These are phyloP conservation scores for Turnera subulata DNA, from an alignment of 345 rosid species.

Conservation along the genomic window DNA sequence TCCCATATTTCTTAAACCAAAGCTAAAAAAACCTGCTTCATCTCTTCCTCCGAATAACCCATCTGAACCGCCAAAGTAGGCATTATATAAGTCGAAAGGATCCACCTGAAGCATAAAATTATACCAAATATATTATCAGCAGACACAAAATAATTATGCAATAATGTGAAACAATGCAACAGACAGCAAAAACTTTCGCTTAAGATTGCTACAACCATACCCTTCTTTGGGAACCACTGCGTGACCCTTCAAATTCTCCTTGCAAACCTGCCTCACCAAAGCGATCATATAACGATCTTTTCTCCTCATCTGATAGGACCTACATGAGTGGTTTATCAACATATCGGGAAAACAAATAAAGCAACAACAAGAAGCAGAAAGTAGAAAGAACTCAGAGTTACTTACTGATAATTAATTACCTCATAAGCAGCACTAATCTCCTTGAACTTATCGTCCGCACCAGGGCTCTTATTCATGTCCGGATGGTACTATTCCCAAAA, in stretches of 20 bases:
- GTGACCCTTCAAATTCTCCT: conserved; percentile 53
- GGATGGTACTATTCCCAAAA: conserved; percentile 81
- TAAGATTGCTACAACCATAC: conserved; percentile 37
- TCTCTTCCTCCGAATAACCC: conserved; percentile 61
- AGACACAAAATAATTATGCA: too few species aligned
- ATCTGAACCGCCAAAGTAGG: conserved; percentile 79
- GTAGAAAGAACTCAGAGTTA: neutral
- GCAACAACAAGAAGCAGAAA: too few species aligned
- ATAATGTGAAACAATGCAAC: conserved; percentile 3
- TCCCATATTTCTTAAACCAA: conserved; percentile 50
- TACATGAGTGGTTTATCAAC: conserved; percentile 47
- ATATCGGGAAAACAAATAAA: conserved; percentile 13
- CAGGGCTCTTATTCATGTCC: conserved; percentile 72
- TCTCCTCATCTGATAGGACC: conserved; percentile 95
- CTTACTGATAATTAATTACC: conserved; percentile 33
- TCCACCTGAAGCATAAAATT: conserved; percentile 49
- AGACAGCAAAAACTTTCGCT: too few species aligned
- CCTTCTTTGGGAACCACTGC: conserved; percentile 41
- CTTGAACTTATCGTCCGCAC: conserved; percentile 90
- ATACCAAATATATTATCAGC: too few species aligned
- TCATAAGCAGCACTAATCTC: conserved; percentile 97
- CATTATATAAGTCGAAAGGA: conserved; percentile 72
- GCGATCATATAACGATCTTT: conserved; percentile 82
- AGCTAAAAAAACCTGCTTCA: conserved; percentile 50
- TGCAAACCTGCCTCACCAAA: conserved; percentile 74